Evolutionary conservation across 164 flowering plant genomes (phyloP).

Genomic region (Nymphaea thermarum): DNA sequence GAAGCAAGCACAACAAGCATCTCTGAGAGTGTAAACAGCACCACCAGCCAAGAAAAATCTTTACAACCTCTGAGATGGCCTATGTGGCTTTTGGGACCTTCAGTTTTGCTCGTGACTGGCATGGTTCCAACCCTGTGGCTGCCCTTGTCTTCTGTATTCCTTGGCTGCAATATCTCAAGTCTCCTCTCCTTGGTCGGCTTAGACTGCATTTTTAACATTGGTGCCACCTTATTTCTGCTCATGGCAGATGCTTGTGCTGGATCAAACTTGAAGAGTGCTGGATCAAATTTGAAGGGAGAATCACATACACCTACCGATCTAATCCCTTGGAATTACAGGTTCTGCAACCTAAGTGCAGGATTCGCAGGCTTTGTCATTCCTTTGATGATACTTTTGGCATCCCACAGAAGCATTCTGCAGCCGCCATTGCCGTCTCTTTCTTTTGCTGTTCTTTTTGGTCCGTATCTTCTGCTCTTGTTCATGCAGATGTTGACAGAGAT

Average conservation of each 20-base stretch:
- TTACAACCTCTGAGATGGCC: conserved; percentile 59
- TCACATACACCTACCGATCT: conserved; percentile 21
- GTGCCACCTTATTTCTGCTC: conserved; percentile 76
- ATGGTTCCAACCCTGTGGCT: conserved; percentile 85
- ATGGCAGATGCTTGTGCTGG: conserved; percentile 83
- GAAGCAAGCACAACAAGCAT: conserved; percentile 17
- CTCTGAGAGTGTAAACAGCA: conserved; percentile 6
- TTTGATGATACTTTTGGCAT: conserved; percentile 26
- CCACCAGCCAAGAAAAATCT: conserved; percentile 6
- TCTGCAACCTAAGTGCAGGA: conserved; percentile 72
- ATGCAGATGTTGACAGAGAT: conserved; percentile 77
- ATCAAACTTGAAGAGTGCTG: conserved; percentile 15
- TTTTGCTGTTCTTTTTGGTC: conserved; percentile 52
- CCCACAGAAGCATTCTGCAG: conserved; percentile 49
- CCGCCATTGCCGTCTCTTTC: conserved; percentile 51
- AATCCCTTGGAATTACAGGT: conserved; percentile 56
- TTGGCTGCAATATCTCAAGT: conserved; percentile 79
- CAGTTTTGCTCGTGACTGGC: conserved; percentile 61
- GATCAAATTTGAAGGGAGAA: neutral
- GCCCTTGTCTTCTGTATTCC: conserved; percentile 67
- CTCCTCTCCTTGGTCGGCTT: conserved; percentile 78
- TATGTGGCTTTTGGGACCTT: conserved; percentile 86
- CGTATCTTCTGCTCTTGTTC: conserved; percentile 67
- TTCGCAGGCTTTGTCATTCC: conserved; percentile 53
- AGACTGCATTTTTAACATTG: conserved; percentile 81